Conservation (phyloP, 768 basidiomycete genomes). For the Macrolepiota albuminosa region DNA sequence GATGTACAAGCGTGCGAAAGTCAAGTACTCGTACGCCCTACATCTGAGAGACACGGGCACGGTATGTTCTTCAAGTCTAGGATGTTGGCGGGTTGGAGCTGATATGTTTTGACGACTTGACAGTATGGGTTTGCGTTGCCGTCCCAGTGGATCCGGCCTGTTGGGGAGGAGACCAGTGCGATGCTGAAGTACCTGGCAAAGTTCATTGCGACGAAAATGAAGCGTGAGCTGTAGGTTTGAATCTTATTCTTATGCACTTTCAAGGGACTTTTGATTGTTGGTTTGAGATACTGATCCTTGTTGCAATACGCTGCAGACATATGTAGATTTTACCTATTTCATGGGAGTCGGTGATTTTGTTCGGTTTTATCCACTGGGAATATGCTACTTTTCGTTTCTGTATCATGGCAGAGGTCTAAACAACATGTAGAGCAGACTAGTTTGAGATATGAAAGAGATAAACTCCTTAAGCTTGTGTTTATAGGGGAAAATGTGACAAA, state of each 20-base stretch:
- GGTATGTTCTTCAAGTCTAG: constrained; percentile 31
- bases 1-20: constrained; percentile 50
- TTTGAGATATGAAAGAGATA: not conserved
- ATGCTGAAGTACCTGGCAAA: constrained; percentile 64
- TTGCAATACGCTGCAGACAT: not conserved
- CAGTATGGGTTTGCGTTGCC: constrained; percentile 81
- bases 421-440: no score
- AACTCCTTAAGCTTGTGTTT: not conserved
- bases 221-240: constrained; percentile 17
- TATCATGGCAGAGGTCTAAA: no score
- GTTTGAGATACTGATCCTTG: not conserved
- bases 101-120: not conserved
- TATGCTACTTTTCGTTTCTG: no score
- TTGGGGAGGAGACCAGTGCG: constrained; percentile 69
- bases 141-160: constrained; percentile 64
- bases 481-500: not conserved
- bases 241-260: no score
- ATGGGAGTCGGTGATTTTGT: not conserved
- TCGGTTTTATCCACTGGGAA: no score
- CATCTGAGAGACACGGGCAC: constrained; percentile 71
- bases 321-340: not conserved
- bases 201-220: constrained; percentile 50
- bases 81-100: not conserved
- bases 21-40: constrained; percentile 60
- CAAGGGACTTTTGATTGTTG: not conserved